Evolutionary conservation across 495 filamentous ascomycete species (phyloP).

Genomic region (Glarea lozoyensis): DNA sequence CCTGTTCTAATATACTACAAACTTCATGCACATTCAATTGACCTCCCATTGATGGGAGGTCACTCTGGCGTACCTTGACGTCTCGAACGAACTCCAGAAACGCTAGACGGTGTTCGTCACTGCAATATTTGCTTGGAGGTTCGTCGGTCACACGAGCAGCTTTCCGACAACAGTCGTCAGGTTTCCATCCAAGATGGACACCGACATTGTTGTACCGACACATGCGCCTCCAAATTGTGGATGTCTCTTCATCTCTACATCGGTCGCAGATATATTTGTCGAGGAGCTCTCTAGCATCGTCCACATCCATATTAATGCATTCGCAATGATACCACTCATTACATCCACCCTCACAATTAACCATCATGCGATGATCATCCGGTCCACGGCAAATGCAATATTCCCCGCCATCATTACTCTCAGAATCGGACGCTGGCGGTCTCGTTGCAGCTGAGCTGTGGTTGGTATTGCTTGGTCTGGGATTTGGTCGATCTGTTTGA

Average conservation of each 20-base stretch:
- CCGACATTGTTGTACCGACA: constrained; percentile 39
- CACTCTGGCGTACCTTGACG: constrained; percentile 21
- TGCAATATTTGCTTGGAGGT: constrained; percentile 59
- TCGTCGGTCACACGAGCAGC: constrained; percentile 42
- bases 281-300: constrained; percentile 44
- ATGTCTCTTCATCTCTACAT: constrained; percentile 44
- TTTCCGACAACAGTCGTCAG: constrained; percentile 52
- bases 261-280: constrained; percentile 63
- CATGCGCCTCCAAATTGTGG: constrained; percentile 63
- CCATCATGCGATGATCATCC: constrained; percentile 72
- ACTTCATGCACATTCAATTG: constrained; percentile 35
- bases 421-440: constrained; percentile 17
- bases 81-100: constrained; percentile 44
- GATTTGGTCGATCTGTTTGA: not conserved
- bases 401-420: constrained; percentile 39
- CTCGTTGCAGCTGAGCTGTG: constrained; percentile 6
- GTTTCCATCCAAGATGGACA: constrained; percentile 8
- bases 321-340: constrained; percentile 70
- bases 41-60: constrained; percentile 13
- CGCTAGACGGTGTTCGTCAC: constrained; percentile 46
- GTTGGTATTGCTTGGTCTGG: not conserved
- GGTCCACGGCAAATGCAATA: constrained; percentile 65
- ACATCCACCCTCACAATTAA: constrained; percentile 62
- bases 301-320: constrained; percentile 54
- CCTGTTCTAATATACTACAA: constrained; percentile 40